These are phyloP conservation scores for Mycosphaerella sp. DNA, from an alignment of 2,329 filamentous ascomycete genomes.

Conservation along the genomic window DNA sequence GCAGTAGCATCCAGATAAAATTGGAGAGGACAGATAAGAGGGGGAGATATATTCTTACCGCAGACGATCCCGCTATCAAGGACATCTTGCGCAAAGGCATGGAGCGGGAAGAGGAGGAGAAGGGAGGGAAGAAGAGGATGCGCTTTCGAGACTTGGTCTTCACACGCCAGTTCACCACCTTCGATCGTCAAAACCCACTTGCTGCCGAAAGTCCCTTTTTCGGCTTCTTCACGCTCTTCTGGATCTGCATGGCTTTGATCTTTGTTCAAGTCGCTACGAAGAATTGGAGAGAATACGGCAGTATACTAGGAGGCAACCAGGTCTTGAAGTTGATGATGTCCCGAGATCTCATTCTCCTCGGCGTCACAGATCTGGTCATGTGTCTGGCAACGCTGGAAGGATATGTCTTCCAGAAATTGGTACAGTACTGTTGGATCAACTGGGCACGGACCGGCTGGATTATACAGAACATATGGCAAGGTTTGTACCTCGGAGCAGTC, in stretches of 20 bases:
- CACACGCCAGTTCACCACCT: constrained; percentile 65
- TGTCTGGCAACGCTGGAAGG: constrained; percentile 60
- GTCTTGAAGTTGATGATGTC: constrained; percentile 64
- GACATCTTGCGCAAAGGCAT: constrained; percentile 43
- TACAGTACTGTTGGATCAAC: constrained; percentile 54
- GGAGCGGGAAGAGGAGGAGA: constrained; percentile 38
- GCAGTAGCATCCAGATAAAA: constrained; percentile 44
- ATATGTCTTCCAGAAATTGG: constrained; percentile 57
- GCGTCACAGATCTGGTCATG: constrained; percentile 63
- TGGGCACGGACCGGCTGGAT: constrained; percentile 69
- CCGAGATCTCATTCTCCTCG: constrained; percentile 46
- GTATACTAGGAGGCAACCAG: constrained; percentile 62
- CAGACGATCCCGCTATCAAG: constrained; percentile 46
- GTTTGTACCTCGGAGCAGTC: constrained; percentile 54
- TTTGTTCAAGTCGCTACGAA: constrained; percentile 60
- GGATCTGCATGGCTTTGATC: constrained; percentile 62
- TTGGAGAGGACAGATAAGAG: constrained; percentile 43
- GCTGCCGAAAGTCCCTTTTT: constrained; percentile 65
- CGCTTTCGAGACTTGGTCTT: constrained; percentile 58
- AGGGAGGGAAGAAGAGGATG: constrained; percentile 29
- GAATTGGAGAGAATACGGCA: constrained; percentile 65
- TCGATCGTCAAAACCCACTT: constrained; percentile 64
- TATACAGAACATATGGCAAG: constrained; percentile 69
- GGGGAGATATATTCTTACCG: constrained; percentile 45
- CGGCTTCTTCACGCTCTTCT: constrained; percentile 75